These are phyloP conservation scores for Conidiobolus incongruus DNA, from an alignment of 371 early-diverging fungal species.

Conservation along the genomic window DNA sequence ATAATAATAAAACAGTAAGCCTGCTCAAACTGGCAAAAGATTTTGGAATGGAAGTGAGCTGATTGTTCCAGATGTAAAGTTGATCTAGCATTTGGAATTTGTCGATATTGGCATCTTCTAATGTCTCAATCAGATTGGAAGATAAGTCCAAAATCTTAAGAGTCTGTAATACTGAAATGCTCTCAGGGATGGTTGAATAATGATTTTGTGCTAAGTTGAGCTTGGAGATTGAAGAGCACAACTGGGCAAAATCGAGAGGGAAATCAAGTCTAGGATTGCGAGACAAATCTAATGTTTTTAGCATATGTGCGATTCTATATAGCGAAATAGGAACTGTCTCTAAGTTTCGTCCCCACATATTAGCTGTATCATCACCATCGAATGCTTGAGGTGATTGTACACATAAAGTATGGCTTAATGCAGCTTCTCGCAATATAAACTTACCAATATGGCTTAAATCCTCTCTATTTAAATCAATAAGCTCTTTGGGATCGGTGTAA, in stretches of 20 bases:
- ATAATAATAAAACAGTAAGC: conserved; percentile 50
- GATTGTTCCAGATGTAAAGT: conserved; percentile 52
- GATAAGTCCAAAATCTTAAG: conserved; percentile 50
- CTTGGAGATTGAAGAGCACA: conserved; percentile 30
- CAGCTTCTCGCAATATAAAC: conserved; percentile 38
- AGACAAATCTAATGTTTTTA: conserved; percentile 39
- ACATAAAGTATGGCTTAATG: neutral
- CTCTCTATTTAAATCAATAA: conserved; percentile 53
- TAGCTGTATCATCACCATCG: conserved; percentile 10
- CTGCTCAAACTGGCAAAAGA: conserved; percentile 27
- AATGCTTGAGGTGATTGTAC: neutral
- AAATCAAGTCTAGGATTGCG: conserved; percentile 39
- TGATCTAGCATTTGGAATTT: conserved; percentile 23
- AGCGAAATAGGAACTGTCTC: conserved; percentile 48
- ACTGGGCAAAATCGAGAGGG: conserved; percentile 54
- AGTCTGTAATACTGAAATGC: conserved; percentile 22
- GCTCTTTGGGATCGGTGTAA: conserved; percentile 44
- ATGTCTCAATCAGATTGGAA: conserved; percentile 36
- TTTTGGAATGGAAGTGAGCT: conserved; percentile 33
- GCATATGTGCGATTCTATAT: conserved; percentile 31
- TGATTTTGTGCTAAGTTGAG: conserved; percentile 44
- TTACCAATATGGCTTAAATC: conserved; percentile 64
- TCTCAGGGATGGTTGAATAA: conserved; percentile 27
- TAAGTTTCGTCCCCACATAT: conserved; percentile 32
- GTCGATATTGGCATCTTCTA: conserved; percentile 31